Evolutionary conservation across 2,329 filamentous ascomycete genomes (phyloP).

Genomic region (Lecanoromycetidae sp.): DNA sequence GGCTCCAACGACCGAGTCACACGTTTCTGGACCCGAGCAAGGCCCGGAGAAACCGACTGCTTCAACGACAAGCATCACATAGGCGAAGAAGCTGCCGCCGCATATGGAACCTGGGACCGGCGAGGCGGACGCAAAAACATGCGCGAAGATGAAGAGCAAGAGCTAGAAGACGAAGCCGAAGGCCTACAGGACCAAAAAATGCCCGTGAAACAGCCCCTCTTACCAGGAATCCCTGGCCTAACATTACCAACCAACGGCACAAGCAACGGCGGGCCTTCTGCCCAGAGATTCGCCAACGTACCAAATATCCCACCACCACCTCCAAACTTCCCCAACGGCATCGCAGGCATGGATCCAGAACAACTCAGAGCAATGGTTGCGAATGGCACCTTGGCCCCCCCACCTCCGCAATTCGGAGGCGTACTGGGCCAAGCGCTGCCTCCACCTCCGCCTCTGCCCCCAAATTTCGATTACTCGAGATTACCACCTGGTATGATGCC

Average conservation of each 20-base stretch:
- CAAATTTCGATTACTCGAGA: slow-evolving; percentile 25
- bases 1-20: slow-evolving; percentile 95
- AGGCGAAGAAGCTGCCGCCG: slow-evolving; percentile 83
- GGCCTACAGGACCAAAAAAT: slow-evolving; percentile 85
- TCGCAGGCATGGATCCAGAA: slow-evolving; percentile 35
- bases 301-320: slow-evolving; percentile 30
- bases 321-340: slow-evolving; percentile 21
- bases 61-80: slow-evolving; percentile 91
- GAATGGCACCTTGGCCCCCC: slow-evolving; percentile 35
- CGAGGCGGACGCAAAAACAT: slow-evolving; percentile 65
- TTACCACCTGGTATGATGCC: slow-evolving; percentile 19
- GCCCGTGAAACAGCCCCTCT: slow-evolving; percentile 46
- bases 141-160: slow-evolving; percentile 86
- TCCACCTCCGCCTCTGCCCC: slow-evolving; percentile 16
- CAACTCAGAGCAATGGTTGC: slow-evolving; percentile 33
- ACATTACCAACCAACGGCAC: slow-evolving; percentile 29
- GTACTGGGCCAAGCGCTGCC: slow-evolving; percentile 19
- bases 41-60: slow-evolving; percentile 75
- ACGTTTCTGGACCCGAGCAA: slow-evolving; percentile 84
- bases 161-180: slow-evolving; percentile 85
- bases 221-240: slow-evolving; percentile 46
- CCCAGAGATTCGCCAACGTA: slow-evolving; percentile 41
- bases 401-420: slow-evolving; percentile 4
- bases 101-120: slow-evolving; percentile 85
- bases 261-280: slow-evolving; percentile 21